phyloP scores from a whole-genome alignment of 1,139 yeast genomes.

The Lodderomyces metapsilosis region DNA sequence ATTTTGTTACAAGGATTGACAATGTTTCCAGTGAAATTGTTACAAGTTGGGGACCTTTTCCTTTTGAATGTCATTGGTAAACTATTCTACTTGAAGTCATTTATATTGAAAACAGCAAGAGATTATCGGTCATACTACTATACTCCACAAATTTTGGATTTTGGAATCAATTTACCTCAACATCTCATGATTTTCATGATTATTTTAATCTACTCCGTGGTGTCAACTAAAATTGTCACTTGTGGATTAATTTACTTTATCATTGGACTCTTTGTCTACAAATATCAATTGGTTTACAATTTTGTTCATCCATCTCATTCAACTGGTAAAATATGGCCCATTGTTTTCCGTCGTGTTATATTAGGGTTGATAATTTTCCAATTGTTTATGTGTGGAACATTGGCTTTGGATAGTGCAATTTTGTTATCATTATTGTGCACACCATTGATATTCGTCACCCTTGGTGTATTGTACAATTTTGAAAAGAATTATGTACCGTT shows the following conservation, averaged over 20 bases:
- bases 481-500: conserved; percentile 61
- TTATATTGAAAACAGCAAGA: conserved; percentile 54
- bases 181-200: conserved; percentile 62
- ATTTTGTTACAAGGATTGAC: conserved; percentile 76
- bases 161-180: conserved; percentile 65
- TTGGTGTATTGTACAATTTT: conserved; percentile 52
- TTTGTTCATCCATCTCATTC: conserved; percentile 73
- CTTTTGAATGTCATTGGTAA: conserved; percentile 56
- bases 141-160: conserved; percentile 65
- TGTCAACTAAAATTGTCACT: conserved; percentile 62
- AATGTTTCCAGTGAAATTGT: conserved; percentile 68
- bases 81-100: conserved; percentile 49
- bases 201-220: conserved; percentile 62
- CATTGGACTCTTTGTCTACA: conserved; percentile 62
- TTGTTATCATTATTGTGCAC: conserved; percentile 49
- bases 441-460: conserved; percentile 53
- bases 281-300: conserved; percentile 63
- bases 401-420: conserved; percentile 62
- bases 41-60: conserved; percentile 53
- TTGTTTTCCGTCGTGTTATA: conserved; percentile 61
- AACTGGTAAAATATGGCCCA: conserved; percentile 72
- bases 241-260: conserved; percentile 62
- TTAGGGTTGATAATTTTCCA: conserved; percentile 61
- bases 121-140: conserved; percentile 60
- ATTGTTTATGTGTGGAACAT: conserved; percentile 66